phyloP scores from a whole-genome alignment of 352 stramenopile species.

The Peronospora farinosa region DNA sequence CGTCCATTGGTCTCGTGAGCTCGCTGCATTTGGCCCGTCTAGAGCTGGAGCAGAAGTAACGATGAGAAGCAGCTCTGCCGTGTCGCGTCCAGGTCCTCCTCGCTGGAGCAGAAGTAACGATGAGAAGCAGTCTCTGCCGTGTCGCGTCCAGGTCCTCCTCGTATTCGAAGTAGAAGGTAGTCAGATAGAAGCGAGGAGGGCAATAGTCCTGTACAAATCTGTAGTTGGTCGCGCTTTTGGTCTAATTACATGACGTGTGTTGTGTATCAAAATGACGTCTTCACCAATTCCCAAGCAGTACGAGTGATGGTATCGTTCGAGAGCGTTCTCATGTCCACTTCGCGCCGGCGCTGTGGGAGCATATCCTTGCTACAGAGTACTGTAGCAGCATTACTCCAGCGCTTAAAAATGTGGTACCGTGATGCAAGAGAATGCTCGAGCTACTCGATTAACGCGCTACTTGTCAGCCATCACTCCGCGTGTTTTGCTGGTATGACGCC shows the following conservation, averaged over 20 bases:
- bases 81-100: background rate
- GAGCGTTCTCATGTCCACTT: too few species aligned
- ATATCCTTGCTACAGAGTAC: too few species aligned
- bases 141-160: conserved; percentile 1
- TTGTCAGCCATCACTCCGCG: too few species aligned
- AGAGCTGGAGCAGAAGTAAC: conserved; percentile 34
- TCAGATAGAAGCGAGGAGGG: conserved; percentile 13
- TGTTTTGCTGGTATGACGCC: too few species aligned
- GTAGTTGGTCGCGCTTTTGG: conserved; percentile 15
- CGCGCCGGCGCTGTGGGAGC: too few species aligned
- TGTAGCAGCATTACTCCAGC: too few species aligned
- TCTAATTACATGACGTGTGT: conserved; percentile 22
- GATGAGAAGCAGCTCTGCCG: conserved; percentile 1
- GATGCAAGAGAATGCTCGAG: too few species aligned
- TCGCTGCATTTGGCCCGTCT: conserved; percentile 75
- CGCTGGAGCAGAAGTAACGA: conserved; percentile 28
- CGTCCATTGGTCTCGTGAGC: conserved; percentile 76
- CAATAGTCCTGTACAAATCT: conserved; percentile 2
- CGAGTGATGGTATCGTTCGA: too few species aligned
- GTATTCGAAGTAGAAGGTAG: conserved; percentile 30
- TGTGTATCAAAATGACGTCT: conserved; percentile 14
- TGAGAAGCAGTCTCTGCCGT: conserved; percentile 3
- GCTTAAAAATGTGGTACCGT: too few species aligned
- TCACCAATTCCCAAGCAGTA: background rate
- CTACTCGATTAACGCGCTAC: too few species aligned